Base-by-base conservation (phyloP, 2,329 filamentous ascomycete species). In the Colletotrichum acutatum region DNA sequence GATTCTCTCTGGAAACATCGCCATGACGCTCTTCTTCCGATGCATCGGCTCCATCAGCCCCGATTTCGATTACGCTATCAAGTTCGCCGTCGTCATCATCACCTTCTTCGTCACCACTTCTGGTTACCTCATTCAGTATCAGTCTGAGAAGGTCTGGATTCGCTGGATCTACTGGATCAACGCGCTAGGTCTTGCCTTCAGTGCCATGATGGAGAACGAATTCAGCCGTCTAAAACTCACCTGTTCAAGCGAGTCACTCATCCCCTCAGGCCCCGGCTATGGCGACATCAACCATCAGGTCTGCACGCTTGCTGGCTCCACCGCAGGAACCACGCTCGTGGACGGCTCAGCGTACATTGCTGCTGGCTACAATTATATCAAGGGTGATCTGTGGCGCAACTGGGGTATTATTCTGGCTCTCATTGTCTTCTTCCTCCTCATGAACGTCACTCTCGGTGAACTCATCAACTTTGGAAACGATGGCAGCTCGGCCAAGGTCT, bases 21-120 rank as follows among this genome's bases (percentile, higher is more conserved):
- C 89, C 11, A 95, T 95, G 91, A 94, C 93, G 0, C 84, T 95
- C 2, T 93, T 95, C 80, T 95, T 95, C 85, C 86, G 94, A 72
- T 93, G 92, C 2, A 86, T 95, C 2, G 94, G 92, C 7, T 94
- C 91, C 72, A 72, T 94, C 14, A 95, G 92, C 72, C 93, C 93
- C 0, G 93, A 95, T 78, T 97, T 97, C 71, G 94, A 97, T 79
- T 93, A 93, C 56, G 95, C 95, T 3, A 94, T 95, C 81, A 95
- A 95, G 80, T 92, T 94, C 68, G 94, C 94, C 7, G 91, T 94
- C 5, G 87, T 94, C 1, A 88, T 95, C 65, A 95, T 97, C 75
- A 95, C 93, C 0, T 83, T 95, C n/a, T 94, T 95, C 77, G 90
- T 97, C 30, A 86, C 95, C 24, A 97, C 94, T 0, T 93, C 91